Base-by-base conservation (phyloP, 345 rosid species). In the Salix brachista region DNA sequence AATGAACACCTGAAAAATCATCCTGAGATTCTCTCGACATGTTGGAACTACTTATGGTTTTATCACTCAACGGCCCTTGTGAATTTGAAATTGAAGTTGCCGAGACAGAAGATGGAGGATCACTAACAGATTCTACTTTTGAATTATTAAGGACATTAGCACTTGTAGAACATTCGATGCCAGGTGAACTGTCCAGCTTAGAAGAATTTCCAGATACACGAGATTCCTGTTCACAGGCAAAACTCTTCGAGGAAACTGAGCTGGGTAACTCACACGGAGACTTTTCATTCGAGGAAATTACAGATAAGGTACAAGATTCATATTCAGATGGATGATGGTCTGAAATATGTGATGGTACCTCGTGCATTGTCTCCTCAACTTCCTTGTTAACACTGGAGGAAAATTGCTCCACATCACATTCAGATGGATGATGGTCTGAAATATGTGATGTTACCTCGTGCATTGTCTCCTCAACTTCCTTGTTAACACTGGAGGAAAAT, bases 351-450 rank as follows among this genome's bases (percentile, higher is more conserved):
- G 70, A 73, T 36, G 68, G 23, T 34, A 70, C 69, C 36, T 67
- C 84, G 2, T 41, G 61, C 6, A 58, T 61, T 67, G 61, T 84
- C 54, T 82, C 78, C 75, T 81, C 81, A 37, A 44, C 83, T 69
- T 77, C 74, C 77, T 74, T 41, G 19, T 71, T 62, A 74, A 75
- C 73, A 36, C 48, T 68, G 21, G 80, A 34, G 34, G 68, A 81
- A 78, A 34, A 77, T 70, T 77, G 86, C 79, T 77, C 73, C 76
- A 79, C 83, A 72, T 84, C 89, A 74, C 46, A 84, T 84, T 88
- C 37, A 34, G 37, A 34, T 34, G 37, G 37, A 34, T 34, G 37
- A 75, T 67, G 81, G 18, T 72, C 80, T 37, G 73, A 72, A 69
- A 65, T 56, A 65, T 69, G 64, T 39, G 70, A 73, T 36, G 68